phyloP scores from a whole-genome alignment of 805 yeast genomes.

The Teunomyces cretensis region DNA sequence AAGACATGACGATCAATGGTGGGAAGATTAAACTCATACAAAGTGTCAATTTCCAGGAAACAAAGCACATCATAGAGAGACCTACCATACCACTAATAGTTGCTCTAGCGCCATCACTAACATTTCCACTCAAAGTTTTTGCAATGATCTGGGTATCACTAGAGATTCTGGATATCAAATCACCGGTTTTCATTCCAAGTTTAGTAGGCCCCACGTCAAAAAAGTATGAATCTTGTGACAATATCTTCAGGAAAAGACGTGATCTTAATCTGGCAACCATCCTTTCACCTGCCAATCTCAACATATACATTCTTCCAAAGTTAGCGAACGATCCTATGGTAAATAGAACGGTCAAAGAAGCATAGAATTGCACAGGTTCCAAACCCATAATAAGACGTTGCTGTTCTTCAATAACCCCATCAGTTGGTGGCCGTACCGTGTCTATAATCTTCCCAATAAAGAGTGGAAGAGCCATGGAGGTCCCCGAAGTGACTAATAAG shows the following conservation, averaged over 20 bases:
- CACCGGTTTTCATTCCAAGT: constrained; percentile 72
- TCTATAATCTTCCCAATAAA: constrained; percentile 87
- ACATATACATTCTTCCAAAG: constrained; percentile 71
- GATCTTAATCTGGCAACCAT: constrained; percentile 82
- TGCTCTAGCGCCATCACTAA: constrained; percentile 90
- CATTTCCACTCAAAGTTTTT: constrained; percentile 80
- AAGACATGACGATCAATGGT: constrained; percentile 75
- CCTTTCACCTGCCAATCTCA: constrained; percentile 82
- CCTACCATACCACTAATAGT: constrained; percentile 83
- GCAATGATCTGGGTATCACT: constrained; percentile 89
- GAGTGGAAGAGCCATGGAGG: constrained; percentile 78
- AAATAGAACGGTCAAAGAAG: constrained; percentile 61
- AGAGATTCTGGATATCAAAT: constrained; percentile 81
- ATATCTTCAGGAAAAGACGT: constrained; percentile 69
- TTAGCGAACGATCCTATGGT: constrained; percentile 75
- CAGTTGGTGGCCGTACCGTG: constrained; percentile 44
- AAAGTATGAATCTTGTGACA: constrained; percentile 85
- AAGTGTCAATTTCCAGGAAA: constrained; percentile 77
- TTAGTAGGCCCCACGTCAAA: constrained; percentile 70
- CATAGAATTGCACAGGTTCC: constrained; percentile 61
- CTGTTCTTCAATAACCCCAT: constrained; percentile 7
- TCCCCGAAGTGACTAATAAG: constrained; percentile 69
- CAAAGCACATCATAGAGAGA: constrained; percentile 85
- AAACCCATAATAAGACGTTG: constrained; percentile 48
- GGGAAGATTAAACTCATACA: constrained; percentile 82